Percentiles rank a stretch among this genome's conserved stretches.
phyloP scores from a whole-genome alignment of 257 asterid genomes.

The Anisodus tanguticus region DNA sequence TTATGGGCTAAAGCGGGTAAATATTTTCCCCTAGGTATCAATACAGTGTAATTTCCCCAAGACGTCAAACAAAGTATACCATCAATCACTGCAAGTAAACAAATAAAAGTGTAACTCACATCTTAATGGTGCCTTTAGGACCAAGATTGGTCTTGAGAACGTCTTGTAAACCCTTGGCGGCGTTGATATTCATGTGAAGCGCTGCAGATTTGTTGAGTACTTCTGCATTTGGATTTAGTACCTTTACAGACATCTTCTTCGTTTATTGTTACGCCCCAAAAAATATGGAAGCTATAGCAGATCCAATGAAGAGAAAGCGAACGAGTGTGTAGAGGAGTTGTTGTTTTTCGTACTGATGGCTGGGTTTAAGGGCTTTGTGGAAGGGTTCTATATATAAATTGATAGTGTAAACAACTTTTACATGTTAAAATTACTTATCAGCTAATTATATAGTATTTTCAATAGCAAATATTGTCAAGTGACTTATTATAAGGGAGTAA shows the following conservation, averaged over 20 bases:
- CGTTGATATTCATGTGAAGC: constrained; percentile 95
- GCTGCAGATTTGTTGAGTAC: constrained; percentile 96
- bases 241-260: constrained; percentile 77
- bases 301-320: neutral
- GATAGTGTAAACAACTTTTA: too few species aligned
- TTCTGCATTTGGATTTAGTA: constrained; percentile 97
- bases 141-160: constrained; percentile 95
- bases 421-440: too few species aligned
- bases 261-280: neutral
- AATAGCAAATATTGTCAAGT: too few species aligned
- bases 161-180: constrained; percentile 94
- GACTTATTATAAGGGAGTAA: too few species aligned
- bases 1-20: too few species aligned
- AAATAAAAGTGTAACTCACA: constrained; percentile 43
- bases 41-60: too few species aligned
- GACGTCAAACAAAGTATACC: too few species aligned
- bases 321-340: neutral
- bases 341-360: neutral
- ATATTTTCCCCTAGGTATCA: too few species aligned
- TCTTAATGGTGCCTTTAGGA: constrained; percentile 93
- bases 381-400: too few species aligned
- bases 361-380: constrained; percentile 20
- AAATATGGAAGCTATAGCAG: neutral
- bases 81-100: neutral
- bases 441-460: too few species aligned